Evolutionary conservation across 2,329 filamentous ascomycete species (phyloP).

Genomic region (Rutstroemia sp.): DNA sequence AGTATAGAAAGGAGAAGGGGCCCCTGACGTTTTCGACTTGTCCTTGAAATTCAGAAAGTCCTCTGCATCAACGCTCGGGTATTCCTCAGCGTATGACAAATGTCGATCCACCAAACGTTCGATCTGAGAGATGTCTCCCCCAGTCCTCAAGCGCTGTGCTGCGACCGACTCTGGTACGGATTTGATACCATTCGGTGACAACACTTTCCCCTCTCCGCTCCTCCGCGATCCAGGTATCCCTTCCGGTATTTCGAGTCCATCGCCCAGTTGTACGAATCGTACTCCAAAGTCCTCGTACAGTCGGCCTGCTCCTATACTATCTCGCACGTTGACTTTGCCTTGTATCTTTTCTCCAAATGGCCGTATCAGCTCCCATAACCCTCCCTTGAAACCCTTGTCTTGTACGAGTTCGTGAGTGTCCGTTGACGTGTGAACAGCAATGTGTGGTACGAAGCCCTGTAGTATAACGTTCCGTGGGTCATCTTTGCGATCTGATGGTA

Average conservation of each 20-base stretch:
- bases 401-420: constrained; percentile 76
- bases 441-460: constrained; percentile 79
- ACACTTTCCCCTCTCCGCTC: constrained; percentile 22
- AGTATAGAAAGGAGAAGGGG: constrained; percentile 72
- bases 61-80: constrained; percentile 22
- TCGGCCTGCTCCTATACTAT: constrained; percentile 78
- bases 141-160: constrained; percentile 26
- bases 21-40: constrained; percentile 23
- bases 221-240: constrained; percentile 31
- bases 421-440: constrained; percentile 77
- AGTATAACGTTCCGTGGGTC: constrained; percentile 63
- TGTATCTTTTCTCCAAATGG: constrained; percentile 85
- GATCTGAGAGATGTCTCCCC: constrained; percentile 56
- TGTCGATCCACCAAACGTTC: constrained; percentile 77
- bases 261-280: constrained; percentile 69
- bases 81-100: constrained; percentile 63
- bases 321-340: constrained; percentile 83
- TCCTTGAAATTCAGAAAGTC: constrained; percentile 33
- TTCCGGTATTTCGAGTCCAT: constrained; percentile 46
- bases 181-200: constrained; percentile 18
- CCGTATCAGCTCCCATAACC: constrained; percentile 76
- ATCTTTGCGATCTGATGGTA: constrained; percentile 19
- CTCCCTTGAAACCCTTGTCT: constrained; percentile 77
- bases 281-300: constrained; percentile 86
- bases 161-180: constrained; percentile 12